These are phyloP conservation scores for Mucor indicus DNA, from an alignment of 371 early-diverging fungal species.

Conservation along the genomic window DNA sequence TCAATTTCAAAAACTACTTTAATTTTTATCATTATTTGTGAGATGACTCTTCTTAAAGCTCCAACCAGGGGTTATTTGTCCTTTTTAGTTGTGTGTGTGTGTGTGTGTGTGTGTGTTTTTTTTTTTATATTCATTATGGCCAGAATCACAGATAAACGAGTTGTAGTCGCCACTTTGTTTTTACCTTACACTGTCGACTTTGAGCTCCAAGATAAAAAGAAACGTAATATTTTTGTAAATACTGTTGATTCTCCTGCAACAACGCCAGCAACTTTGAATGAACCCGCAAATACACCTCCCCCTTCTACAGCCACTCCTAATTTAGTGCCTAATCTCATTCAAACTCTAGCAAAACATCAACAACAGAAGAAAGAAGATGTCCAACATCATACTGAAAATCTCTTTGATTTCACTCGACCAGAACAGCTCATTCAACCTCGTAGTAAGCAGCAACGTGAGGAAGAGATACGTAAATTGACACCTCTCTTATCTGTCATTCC, in stretches of 20 bases:
- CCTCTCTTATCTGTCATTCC: constrained; percentile 14
- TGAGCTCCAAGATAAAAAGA: constrained; percentile 27
- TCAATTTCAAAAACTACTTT: too few species aligned
- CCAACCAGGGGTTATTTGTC: too few species aligned
- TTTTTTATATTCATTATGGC: constrained; percentile 7
- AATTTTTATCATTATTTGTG: too few species aligned
- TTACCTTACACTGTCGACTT: constrained; percentile 68
- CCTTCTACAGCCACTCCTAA: not conserved
- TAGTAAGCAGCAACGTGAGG: constrained; percentile 34
- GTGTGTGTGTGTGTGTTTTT: not conserved
- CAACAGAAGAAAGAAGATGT: constrained; percentile 13
- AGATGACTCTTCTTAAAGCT: too few species aligned
- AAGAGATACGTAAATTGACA: constrained; percentile 20
- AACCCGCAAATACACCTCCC: not conserved
- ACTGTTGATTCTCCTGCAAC: not conserved
- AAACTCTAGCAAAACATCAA: constrained; percentile 34
- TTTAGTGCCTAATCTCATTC: constrained; percentile 32
- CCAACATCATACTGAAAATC: not conserved
- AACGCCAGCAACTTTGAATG: not conserved
- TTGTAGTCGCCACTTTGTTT: constrained; percentile 67
- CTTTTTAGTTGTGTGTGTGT: not conserved
- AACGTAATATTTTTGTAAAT: not conserved
- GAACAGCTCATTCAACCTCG: constrained; percentile 32
- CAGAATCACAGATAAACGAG: constrained; percentile 40
- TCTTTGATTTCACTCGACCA: constrained; percentile 36